These are phyloP conservation scores for Fusarium fracticaudum DNA, from an alignment of 2,329 filamentous ascomycete genomes.

Conservation along the genomic window DNA sequence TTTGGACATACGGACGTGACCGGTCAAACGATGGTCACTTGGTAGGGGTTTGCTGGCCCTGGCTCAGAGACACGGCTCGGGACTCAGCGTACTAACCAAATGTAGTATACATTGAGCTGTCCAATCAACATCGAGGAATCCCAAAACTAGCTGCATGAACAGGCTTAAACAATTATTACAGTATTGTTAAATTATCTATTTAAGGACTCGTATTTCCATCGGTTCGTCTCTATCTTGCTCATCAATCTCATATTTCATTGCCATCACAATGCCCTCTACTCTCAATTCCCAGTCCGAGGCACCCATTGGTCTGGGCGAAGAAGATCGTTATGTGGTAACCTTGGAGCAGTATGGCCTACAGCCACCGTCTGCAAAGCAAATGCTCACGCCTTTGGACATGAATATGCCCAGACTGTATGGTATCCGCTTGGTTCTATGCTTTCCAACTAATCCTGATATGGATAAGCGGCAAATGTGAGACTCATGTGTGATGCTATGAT, in stretches of 20 bases:
- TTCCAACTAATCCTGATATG: not conserved
- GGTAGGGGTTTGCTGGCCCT: no score
- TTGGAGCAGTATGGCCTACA: not conserved
- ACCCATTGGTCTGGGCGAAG: not conserved
- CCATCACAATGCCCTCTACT: not conserved
- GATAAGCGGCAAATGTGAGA: not conserved
- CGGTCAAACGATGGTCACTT: no score
- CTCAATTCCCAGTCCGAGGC: not conserved
- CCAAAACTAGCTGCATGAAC: not conserved
- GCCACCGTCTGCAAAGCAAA: not conserved
- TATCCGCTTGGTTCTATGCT: not conserved
- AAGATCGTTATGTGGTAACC: not conserved
- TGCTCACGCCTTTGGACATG: not conserved
- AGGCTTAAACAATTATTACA: not conserved
- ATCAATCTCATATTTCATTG: accelerated
- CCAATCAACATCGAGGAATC: not conserved
- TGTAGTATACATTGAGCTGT: not conserved
- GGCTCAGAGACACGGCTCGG: no score
- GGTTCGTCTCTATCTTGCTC: not conserved
- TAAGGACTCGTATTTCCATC: not conserved
- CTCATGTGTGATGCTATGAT: not conserved
- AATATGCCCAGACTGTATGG: not conserved
- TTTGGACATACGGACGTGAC: no score
- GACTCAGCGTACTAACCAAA: not conserved
- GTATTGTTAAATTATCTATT: not conserved